phyloP scores from a whole-genome alignment of 139 green algal species.

The Tetratostichococcus sp. region DNA sequence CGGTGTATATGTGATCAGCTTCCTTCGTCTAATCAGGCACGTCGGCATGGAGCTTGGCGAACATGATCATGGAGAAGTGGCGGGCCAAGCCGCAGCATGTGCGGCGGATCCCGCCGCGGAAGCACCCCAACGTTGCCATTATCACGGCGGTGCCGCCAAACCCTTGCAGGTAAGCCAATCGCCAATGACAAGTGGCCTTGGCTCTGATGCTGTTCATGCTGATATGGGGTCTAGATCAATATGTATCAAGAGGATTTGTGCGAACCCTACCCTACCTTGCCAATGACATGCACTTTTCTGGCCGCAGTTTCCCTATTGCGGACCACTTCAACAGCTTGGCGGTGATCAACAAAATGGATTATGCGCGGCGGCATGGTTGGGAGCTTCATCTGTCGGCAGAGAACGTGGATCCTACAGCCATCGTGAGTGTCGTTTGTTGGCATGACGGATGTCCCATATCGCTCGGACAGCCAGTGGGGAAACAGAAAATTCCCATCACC shows the following conservation, averaged over 20 bases:
- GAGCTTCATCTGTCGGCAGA: constrained; percentile 13
- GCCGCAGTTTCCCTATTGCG: not conserved
- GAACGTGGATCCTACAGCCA: not conserved
- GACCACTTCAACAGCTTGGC: not conserved
- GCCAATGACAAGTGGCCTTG: no score
- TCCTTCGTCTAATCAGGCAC: not conserved
- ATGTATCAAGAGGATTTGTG: no score
- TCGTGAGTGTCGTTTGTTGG: not conserved
- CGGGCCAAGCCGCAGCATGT: not conserved
- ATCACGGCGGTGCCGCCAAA: not conserved
- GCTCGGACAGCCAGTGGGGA: no score
- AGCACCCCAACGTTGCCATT: not conserved
- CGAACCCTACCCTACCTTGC: not conserved
- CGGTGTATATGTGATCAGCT: not conserved
- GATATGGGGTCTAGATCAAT: no score
- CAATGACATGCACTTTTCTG: not conserved
- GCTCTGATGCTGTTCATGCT: no score
- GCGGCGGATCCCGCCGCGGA: not conserved
- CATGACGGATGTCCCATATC: no score
- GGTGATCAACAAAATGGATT: constrained; percentile 22
- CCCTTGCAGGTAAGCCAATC: not conserved
- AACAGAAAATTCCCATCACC: no score
- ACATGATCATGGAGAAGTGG: not conserved
- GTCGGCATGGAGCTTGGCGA: not conserved
- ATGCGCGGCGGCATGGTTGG: constrained; percentile 6